phyloP scores from a whole-genome alignment of 2,329 filamentous ascomycete genomes.

The Balansia obtecta region DNA sequence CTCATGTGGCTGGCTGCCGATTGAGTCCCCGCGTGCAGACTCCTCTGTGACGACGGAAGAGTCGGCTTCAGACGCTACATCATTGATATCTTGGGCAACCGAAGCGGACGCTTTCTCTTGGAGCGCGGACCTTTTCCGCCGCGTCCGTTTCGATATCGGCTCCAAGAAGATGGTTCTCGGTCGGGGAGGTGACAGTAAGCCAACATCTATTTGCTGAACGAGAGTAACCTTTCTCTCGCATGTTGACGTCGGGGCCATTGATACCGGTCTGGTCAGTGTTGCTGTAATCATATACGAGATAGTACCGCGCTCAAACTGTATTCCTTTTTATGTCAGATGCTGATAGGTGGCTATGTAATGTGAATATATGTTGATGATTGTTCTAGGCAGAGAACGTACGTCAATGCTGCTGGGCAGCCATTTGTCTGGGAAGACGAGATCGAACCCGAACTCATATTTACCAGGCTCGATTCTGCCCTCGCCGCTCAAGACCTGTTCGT shows the following conservation, averaged over 20 bases:
- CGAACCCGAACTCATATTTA: constrained; percentile 69
- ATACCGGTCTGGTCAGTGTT: constrained; percentile 77
- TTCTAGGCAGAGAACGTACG: constrained; percentile 40
- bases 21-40: constrained; percentile 20
- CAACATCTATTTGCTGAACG: constrained; percentile 75
- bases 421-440: constrained; percentile 55
- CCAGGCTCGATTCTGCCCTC: constrained; percentile 64
- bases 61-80: constrained; percentile 22
- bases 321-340: not conserved
- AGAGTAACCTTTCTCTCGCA: constrained; percentile 74
- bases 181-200: constrained; percentile 58
- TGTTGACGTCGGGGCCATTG: constrained; percentile 66
- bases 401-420: constrained; percentile 85
- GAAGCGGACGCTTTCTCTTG: constrained; percentile 29
- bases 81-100: constrained; percentile 27
- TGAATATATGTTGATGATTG: not conserved
- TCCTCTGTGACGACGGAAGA: constrained; percentile 28
- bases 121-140: constrained; percentile 43
- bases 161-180: constrained; percentile 78
- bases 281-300: constrained; percentile 86
- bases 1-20: constrained; percentile 21
- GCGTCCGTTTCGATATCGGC: constrained; percentile 62
- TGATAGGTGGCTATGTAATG: not conserved
- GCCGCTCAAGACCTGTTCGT: constrained; percentile 68
- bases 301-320: constrained; percentile 85